Base-by-base conservation (phyloP, 2,329 filamentous ascomycete genomes). In the Pseudopithomyces chartarum region DNA sequence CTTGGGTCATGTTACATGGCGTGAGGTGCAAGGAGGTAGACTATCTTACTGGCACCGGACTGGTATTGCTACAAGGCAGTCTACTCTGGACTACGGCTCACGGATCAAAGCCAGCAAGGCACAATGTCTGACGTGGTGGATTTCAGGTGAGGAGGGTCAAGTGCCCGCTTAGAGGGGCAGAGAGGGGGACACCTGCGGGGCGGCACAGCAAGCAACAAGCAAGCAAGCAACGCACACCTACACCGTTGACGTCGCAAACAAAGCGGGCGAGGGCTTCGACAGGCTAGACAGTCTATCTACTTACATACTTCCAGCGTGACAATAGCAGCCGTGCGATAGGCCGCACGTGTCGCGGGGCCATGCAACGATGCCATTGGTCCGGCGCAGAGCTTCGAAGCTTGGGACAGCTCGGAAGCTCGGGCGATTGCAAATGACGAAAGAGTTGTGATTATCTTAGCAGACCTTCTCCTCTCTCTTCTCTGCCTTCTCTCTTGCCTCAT, bases 381-480 rank as follows among this genome's bases (percentile, higher is more conserved):
- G 26, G 49, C 22, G 47, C 47, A 2, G 48, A 45, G 48, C 42
- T 48, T 23, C 46, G 19, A n/a, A 11, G n/a, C n/a, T n/a, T n/a
- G n/a, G n/a, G n/a, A n/a, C n/a, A 50, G 56, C 59, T 66, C 62
- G 58, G 64, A 43, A 55, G 57, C 56, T 62, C 57, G 62, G 63
- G 38, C 49, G 51, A 33, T 53, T 52, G 23, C 51, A 33, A 52
- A 71, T 70, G 67, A 71, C 67, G 69, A 68, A 69, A 70, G 60
- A 54, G 53, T 48, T 20, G 23, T 48, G 49, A 61, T 65, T 57
- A 59, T 57, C 49, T 55, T 61, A 51, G 57, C 46, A 59, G 15
- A 56, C n/a, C 32, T 20, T 8, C 26, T 52, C 29, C 50, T 36
- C 55, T n/a, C 38, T 43, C 8, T 49, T 50, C 26, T 13, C 55